Percentiles rank a stretch among this genome's conserved stretches.
phyloP scores from a whole-genome alignment of 805 yeast species.

The Candida sonorensis region DNA sequence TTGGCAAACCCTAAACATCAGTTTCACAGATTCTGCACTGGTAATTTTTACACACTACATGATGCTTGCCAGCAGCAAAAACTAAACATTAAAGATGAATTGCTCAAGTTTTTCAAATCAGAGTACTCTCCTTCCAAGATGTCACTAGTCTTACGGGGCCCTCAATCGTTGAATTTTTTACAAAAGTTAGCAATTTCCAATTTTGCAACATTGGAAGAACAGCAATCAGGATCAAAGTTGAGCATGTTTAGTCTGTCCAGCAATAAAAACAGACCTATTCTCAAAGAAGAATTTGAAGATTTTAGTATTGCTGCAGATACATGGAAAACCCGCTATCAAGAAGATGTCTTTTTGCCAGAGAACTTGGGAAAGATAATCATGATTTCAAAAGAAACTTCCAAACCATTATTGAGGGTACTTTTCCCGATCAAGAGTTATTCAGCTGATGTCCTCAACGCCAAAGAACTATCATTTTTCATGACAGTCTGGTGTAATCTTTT shows the following conservation, averaged over 20 bases:
- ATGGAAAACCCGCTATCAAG: constrained; percentile 20
- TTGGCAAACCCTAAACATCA: constrained; percentile 43
- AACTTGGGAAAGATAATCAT: constrained; percentile 27
- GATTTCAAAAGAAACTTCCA: constrained; percentile 26
- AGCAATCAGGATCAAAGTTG: background rate
- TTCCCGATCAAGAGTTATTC: constrained; percentile 25
- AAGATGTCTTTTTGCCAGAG: constrained; percentile 15
- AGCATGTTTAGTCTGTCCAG: background rate
- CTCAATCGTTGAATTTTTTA: constrained; percentile 54
- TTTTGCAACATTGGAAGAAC: constrained; percentile 32
- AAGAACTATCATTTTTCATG: constrained; percentile 26
- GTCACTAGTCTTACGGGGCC: constrained; percentile 56
- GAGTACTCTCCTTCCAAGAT: constrained; percentile 43
- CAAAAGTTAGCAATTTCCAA: constrained; percentile 41
- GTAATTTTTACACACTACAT: constrained; percentile 45
- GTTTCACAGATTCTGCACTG: constrained; percentile 61
- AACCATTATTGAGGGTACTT: constrained; percentile 35
- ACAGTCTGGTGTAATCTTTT: constrained; percentile 48
- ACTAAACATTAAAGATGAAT: constrained; percentile 28
- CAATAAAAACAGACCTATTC: no score
- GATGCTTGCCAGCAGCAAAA: constrained; percentile 28
- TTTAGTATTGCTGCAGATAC: constrained; percentile 5
- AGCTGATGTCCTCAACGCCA: constrained; percentile 7
- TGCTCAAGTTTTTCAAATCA: constrained; percentile 33
- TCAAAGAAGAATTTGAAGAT: constrained; percentile 1